phyloP scores from a whole-genome alignment of 495 filamentous ascomycete species.

The Penicillium waksmanii region DNA sequence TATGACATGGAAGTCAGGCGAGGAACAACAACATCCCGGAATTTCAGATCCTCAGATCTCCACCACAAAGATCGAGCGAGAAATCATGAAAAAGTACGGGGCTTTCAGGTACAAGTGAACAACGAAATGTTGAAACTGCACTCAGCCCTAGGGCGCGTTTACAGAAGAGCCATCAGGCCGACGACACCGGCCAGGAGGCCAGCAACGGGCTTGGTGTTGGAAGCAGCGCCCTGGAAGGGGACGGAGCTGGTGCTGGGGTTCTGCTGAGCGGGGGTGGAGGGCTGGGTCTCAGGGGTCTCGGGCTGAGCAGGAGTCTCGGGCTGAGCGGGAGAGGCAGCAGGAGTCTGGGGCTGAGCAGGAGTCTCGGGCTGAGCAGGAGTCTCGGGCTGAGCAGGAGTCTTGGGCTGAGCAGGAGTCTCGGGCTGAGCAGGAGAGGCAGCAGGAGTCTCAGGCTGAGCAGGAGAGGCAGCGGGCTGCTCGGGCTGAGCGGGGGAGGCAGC shows the following conservation, averaged over 20 bases:
- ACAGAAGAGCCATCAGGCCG: conserved; percentile 46
- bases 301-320: conserved; percentile 8
- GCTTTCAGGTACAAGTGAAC: conserved; percentile 3
- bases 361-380: conserved; percentile 7
- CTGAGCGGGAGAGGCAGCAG: conserved; percentile 17
- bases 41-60: conserved; percentile 11
- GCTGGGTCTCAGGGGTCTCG: conserved; percentile 12
- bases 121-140: conserved; percentile 1
- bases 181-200: conserved; percentile 45
- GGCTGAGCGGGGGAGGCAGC: neutral
- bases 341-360: conserved; percentile 12
- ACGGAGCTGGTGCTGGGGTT: conserved; percentile 14
- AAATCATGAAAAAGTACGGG: conserved; percentile 7
- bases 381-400: conserved; percentile 11
- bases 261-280: conserved; percentile 7
- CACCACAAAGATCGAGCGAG: conserved; percentile 26
- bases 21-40: conserved; percentile 14
- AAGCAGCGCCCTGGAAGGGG: conserved; percentile 40
- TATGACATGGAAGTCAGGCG: conserved; percentile 17
- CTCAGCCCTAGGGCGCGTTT: conserved; percentile 23
- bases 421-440: conserved; percentile 9
- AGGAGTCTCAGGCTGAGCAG: conserved; percentile 11
- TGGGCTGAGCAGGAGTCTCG: conserved; percentile 8
- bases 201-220: conserved; percentile 38
- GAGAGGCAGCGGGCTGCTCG: conserved; percentile 10